A percentile compares a stretch with the other conserved stretches of the same genome.
Conservation (phyloP, 176 grass and related monocot species). For the Cenchrus fungigraminus region DNA sequence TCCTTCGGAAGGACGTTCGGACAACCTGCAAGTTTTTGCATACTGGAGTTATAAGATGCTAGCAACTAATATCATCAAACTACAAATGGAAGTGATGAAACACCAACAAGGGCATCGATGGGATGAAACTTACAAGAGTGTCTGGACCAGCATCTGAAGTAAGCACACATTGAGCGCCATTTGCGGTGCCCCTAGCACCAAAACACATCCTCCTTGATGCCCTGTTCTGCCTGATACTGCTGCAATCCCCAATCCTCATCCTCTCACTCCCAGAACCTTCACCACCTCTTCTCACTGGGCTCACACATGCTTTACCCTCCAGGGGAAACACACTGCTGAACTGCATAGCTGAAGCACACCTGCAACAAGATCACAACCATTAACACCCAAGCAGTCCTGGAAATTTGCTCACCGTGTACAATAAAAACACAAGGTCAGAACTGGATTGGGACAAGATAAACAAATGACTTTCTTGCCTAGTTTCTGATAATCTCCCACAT, state of each 20-base stretch:
- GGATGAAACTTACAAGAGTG: slow-evolving; percentile 48
- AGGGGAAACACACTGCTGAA: slow-evolving; percentile 60
- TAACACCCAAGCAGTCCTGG: not conserved
- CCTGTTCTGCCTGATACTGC: slow-evolving; percentile 41
- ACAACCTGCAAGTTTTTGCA: slow-evolving; percentile 52
- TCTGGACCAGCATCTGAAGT: slow-evolving; percentile 57
- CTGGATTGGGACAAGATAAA: not conserved
- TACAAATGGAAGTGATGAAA: not conserved
- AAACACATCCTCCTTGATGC: slow-evolving; percentile 44
- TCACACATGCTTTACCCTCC: slow-evolving; percentile 60
- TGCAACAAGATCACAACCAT: not conserved
- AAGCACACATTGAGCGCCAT: slow-evolving; percentile 44
- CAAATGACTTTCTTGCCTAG: not conserved
- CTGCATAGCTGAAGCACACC: slow-evolving; percentile 63
- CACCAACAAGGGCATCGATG: not conserved
- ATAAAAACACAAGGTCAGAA: not conserved
- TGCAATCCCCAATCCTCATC: slow-evolving; percentile 44
- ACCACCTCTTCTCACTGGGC: slow-evolving; percentile 44
- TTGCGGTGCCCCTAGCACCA: slow-evolving; percentile 32
- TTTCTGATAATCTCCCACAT: slow-evolving; percentile 1
- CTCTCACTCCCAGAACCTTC: slow-evolving; percentile 10
- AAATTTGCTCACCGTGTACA: not conserved
- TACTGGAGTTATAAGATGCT: slow-evolving; percentile 3
- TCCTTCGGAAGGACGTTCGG: slow-evolving; percentile 58
- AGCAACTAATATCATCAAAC: not conserved